These are phyloP conservation scores for Davidsoniella virescens DNA, from an alignment of 2,329 filamentous ascomycete species.

Conservation along the genomic window DNA sequence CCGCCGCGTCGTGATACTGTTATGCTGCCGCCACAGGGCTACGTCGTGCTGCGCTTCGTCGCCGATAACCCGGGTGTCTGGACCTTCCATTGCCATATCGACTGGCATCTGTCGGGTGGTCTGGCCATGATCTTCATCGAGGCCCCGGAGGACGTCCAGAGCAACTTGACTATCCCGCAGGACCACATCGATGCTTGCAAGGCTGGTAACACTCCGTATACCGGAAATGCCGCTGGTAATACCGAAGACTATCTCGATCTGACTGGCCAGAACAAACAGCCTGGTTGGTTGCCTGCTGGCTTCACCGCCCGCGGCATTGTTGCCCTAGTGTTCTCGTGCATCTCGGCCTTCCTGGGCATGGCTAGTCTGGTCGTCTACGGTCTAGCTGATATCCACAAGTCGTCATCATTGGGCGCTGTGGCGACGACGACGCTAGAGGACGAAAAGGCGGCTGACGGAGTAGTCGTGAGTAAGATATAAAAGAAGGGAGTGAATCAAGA, in stretches of 20 bases:
- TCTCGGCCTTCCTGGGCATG: constrained; percentile 54
- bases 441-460: neutral
- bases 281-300: constrained; percentile 45
- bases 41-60: constrained; percentile 30
- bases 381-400: constrained; percentile 6
- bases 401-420: neutral
- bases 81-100: constrained; percentile 32
- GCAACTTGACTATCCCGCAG: constrained; percentile 36
- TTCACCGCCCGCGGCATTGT: constrained; percentile 58
- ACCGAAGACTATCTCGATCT: constrained; percentile 35
- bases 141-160: constrained; percentile 27
- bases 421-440: neutral
- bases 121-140: constrained; percentile 22
- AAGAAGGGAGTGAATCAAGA: too few relatives aligned
- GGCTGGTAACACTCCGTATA: constrained; percentile 24
- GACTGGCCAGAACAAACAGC: constrained; percentile 29
- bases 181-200: constrained; percentile 28
- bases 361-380: constrained; percentile 12
- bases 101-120: constrained; percentile 33
- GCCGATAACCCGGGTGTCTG: constrained; percentile 31
- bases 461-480: neutral
- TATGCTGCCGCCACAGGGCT: constrained; percentile 29
- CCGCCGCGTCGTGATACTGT: constrained; percentile 33
- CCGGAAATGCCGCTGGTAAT: constrained; percentile 46
- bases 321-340: constrained; percentile 55